These are phyloP conservation scores for Phytophthora cryptogea DNA, from an alignment of 352 stramenopile species.

Conservation along the genomic window DNA sequence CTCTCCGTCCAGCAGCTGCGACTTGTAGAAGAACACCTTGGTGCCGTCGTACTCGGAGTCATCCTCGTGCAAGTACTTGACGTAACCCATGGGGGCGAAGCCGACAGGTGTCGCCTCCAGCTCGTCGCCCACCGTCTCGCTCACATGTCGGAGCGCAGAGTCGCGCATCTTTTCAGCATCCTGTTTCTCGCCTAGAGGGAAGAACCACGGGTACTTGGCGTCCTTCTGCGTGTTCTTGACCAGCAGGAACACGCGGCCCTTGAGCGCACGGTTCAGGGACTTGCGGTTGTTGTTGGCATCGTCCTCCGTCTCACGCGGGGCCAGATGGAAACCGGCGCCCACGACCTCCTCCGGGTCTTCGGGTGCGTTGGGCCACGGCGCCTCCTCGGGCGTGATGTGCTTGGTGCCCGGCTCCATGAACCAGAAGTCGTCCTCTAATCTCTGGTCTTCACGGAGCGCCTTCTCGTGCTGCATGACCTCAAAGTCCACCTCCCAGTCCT, in stretches of 20 bases:
- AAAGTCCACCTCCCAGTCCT: constrained; percentile 79
- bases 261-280: constrained; percentile 83
- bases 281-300: constrained; percentile 82
- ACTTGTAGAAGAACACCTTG: constrained; percentile 91
- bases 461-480: constrained; percentile 82
- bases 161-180: constrained; percentile 82
- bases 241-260: constrained; percentile 79
- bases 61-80: constrained; percentile 70
- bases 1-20: constrained; percentile 63
- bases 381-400: constrained; percentile 80
- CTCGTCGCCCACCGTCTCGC: constrained; percentile 46
- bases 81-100: constrained; percentile 76
- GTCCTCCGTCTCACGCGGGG: constrained; percentile 79
- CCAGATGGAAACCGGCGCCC: constrained; percentile 75
- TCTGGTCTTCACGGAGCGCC: constrained; percentile 71
- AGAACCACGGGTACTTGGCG: constrained; percentile 80
- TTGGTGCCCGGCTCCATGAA: constrained; percentile 78
- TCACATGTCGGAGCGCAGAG: constrained; percentile 67
- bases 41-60: constrained; percentile 67
- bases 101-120: constrained; percentile 61
- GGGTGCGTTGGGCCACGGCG: constrained; percentile 58
- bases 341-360: constrained; percentile 73
- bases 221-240: constrained; percentile 56
- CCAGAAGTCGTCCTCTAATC: constrained; percentile 84
- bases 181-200: constrained; percentile 67